A percentile compares a stretch with the other conserved stretches of the same genome.
phyloP scores from a whole-genome alignment of 768 basidiomycete genomes.

The Trametes meyenii region DNA sequence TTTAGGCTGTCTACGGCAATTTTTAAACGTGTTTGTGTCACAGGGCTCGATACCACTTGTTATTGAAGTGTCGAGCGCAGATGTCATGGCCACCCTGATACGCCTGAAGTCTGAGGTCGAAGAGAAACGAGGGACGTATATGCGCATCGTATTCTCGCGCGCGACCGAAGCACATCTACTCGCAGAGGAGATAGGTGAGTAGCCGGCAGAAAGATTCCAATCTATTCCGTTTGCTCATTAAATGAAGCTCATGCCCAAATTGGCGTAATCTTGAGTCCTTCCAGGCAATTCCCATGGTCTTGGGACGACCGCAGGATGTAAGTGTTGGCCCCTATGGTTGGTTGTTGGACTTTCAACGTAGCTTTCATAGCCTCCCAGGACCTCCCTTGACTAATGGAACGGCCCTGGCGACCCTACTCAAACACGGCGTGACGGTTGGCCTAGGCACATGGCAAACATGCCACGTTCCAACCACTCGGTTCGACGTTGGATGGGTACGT shows the following conservation, averaged over 20 bases:
- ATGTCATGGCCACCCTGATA: constrained; percentile 79
- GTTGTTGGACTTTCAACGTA: background rate
- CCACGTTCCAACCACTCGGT: constrained; percentile 39
- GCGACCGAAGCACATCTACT: constrained; percentile 70
- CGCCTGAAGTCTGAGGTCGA: constrained; percentile 69
- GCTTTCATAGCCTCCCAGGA: constrained; percentile 55
- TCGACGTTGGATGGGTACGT: constrained; percentile 44
- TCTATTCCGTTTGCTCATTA: background rate
- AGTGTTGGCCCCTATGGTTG: constrained; percentile 24
- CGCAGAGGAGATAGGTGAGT: constrained; percentile 61
- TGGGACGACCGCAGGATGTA: constrained; percentile 71
- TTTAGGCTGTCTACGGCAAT: constrained; percentile 13
- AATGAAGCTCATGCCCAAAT: constrained; percentile 7
- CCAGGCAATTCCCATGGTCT: constrained; percentile 59
- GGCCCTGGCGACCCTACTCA: constrained; percentile 53
- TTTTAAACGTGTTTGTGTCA: background rate
- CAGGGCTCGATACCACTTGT: constrained; percentile 77
- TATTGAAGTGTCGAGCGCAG: constrained; percentile 73
- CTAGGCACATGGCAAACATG: constrained; percentile 48
- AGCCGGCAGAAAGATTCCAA: constrained; percentile 29
- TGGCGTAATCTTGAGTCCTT: constrained; percentile 55
- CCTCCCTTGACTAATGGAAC: constrained; percentile 66
- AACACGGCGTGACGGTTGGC: constrained; percentile 64
- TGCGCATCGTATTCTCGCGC: constrained; percentile 66
- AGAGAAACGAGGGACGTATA: constrained; percentile 39